phyloP scores from a whole-genome alignment of 345 rosid genomes.

The Luvunga scandens region DNA sequence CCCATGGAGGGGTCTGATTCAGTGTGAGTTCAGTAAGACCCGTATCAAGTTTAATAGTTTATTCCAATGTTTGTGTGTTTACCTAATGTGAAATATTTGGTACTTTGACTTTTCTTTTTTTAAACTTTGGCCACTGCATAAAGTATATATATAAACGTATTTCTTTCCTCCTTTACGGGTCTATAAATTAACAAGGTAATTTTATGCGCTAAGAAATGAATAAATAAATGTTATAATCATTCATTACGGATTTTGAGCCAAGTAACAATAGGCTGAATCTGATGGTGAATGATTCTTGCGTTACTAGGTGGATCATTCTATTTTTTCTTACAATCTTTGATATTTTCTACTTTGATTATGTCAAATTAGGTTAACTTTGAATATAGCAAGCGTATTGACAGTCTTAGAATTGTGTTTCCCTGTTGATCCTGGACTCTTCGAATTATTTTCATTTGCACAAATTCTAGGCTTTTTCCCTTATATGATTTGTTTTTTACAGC shows the following conservation, averaged over 20 bases:
- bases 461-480: background rate
- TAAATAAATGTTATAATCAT: background rate
- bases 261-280: background rate
- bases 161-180: background rate
- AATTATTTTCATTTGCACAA: background rate
- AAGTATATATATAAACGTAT: background rate
- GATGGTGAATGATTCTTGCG: background rate
- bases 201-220: background rate
- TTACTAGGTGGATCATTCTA: background rate
- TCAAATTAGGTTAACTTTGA: background rate
- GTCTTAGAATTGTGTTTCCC: background rate
- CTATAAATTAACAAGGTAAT: background rate
- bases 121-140: too few relatives aligned
- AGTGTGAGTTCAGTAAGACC: background rate
- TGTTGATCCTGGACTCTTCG: background rate
- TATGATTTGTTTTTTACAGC: background rate
- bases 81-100: background rate
- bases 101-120: too few relatives aligned
- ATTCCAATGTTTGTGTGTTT: background rate
- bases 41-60: background rate
- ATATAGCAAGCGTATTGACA: background rate
- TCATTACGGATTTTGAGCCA: background rate
- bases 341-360: background rate
- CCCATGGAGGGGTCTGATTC: background rate
- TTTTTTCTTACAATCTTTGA: background rate